Conservation (phyloP, 176 grass and related monocot genomes). For the Elaeis guineensis region DNA sequence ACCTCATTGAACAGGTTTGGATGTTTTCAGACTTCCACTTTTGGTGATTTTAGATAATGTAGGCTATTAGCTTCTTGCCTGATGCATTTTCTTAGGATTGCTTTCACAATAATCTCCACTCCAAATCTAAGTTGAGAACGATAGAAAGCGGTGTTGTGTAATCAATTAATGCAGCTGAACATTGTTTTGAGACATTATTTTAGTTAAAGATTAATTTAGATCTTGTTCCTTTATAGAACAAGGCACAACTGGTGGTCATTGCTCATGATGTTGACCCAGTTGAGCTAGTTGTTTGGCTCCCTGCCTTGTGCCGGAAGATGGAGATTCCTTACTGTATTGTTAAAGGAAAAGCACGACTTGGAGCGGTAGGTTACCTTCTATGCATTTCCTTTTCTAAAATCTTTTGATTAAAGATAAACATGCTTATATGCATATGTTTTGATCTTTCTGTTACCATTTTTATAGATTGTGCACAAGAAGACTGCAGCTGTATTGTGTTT, state of each 20-base stretch:
- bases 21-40: neutral
- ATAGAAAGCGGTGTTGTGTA: too few species aligned
- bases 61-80: too few species aligned
- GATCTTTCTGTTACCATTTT: too few species aligned
- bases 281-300: slow-evolving; percentile 72
- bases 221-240: slow-evolving; percentile 27
- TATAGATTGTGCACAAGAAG: slow-evolving; percentile 72
- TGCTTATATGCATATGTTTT: too few species aligned
- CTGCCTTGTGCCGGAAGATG: slow-evolving; percentile 75
- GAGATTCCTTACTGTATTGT: slow-evolving; percentile 73
- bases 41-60: too few species aligned
- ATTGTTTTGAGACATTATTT: too few species aligned
- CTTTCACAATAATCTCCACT: too few species aligned
- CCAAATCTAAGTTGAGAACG: too few species aligned
- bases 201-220: too few species aligned
- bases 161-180: too few species aligned
- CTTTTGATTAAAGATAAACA: too few species aligned
- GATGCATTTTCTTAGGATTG: too few species aligned
- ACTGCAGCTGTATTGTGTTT: slow-evolving; percentile 55
- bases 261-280: slow-evolving; percentile 72
- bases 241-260: slow-evolving; percentile 61
- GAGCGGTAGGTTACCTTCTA: slow-evolving; percentile 28
- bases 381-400: neutral
- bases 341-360: slow-evolving; percentile 63
- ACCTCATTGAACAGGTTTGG: slow-evolving; percentile 62